These are phyloP conservation scores for Syzygium jambos DNA, from an alignment of 345 rosid species.

Conservation along the genomic window DNA sequence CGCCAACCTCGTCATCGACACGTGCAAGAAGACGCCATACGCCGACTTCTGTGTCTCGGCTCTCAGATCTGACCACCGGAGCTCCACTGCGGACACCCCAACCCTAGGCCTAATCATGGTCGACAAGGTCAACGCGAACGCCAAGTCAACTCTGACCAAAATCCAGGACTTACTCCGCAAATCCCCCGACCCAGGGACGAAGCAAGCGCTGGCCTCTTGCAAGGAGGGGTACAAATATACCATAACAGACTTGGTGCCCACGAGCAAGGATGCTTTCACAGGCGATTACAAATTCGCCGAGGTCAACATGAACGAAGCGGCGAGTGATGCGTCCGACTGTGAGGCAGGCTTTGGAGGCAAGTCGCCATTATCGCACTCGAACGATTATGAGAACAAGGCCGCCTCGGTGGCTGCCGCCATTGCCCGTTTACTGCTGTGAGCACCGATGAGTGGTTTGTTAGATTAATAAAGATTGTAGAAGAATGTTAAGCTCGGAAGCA, in stretches of 20 bases:
- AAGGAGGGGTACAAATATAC: constrained; percentile 5
- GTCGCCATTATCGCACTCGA: constrained; percentile 15
- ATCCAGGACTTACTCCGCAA: constrained; percentile 4
- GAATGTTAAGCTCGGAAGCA: not conserved
- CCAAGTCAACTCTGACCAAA: constrained; percentile 1
- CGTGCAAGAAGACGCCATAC: not conserved
- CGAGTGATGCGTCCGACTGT: constrained; percentile 8
- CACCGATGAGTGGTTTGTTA: not conserved
- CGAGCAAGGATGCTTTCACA: constrained; percentile 3
- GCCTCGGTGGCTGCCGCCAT: constrained; percentile 22
- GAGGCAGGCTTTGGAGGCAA: constrained; percentile 8
- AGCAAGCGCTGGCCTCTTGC: constrained; percentile 8
- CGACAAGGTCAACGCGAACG: not conserved
- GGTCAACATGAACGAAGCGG: constrained; percentile 4
- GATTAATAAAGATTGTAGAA: not conserved
- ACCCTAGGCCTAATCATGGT: not conserved
- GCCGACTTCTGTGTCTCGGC: not conserved
- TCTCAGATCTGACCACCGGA: not conserved
- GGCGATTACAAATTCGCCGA: constrained; percentile 20
- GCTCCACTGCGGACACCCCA: not conserved
- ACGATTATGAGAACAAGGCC: constrained; percentile 1
- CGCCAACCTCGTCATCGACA: not conserved
- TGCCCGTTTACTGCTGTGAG: constrained; percentile 14
- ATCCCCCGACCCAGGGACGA: constrained; percentile 4
- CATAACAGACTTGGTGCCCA: constrained; percentile 2